Base-by-base conservation (phyloP, 192 early-diverging fungal genomes). In the Podila epicladia region DNA sequence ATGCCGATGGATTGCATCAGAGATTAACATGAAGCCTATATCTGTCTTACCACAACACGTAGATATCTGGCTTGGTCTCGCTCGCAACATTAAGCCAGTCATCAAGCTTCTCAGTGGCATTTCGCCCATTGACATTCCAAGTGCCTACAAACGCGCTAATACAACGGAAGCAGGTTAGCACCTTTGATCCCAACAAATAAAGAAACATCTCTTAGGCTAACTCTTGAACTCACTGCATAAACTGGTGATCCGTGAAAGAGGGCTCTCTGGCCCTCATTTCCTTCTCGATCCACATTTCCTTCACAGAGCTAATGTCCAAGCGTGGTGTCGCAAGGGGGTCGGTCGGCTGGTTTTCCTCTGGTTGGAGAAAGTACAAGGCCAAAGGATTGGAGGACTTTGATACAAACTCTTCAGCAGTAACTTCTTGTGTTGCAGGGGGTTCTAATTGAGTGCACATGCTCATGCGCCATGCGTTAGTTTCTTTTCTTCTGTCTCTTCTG, bases 81-180 rank as follows among this genome's bases (percentile, higher is more conserved):
- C 82, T 67, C 19, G 82, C 84, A 17, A 85, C 84, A 8, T 82
- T 83, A 8, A 97, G 75, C 95, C 95, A 97, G 12, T 85, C 68
- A 7, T 82, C 62, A 29, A 97, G 67, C 12, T 84, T 80, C 22
- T 90, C 83, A 2, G 91, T 80, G 9, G 93, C 89, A 20, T 83
- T 68, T 29, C 87, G 85, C 11, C 94, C 95, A 74, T 96, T 95
- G 29, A 97, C 94, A 76, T 98, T 98, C 92, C 94, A 98, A 2
- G 96, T 95, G 2, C 95, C 95, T 1, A 92, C 86, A 82, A 97
- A 95, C 3, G 92, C 85, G 31, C 86, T 90, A 71, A 2, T 22
- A 64, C 19, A 71, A 35, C n/a, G 1, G 58, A 28, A 12, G 22
- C 4, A 29, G 22, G 13, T 53, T 51, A 45, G 28, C 6, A 9